Base-by-base conservation (phyloP, 495 filamentous ascomycete genomes). In the Hypoxylon rickii region DNA sequence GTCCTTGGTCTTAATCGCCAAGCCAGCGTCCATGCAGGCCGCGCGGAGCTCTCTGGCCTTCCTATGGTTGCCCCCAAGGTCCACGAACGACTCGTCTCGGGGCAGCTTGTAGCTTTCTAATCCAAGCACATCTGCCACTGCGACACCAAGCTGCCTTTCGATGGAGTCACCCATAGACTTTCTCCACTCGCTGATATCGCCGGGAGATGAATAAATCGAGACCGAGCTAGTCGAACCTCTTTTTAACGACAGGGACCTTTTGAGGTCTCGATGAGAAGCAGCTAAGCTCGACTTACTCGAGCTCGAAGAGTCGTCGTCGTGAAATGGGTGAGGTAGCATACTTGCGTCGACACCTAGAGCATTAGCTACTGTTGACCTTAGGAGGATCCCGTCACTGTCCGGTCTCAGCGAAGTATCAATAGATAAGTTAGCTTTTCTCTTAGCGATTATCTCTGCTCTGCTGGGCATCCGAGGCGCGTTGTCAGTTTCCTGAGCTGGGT, bases 31-130 rank as follows among this genome's bases (percentile, higher is more conserved):
- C 61, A 73, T 58, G 26, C 73, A 76, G 4, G 53, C 65, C 22
- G 52, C 64, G 21, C 67, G 51, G 7, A 77, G 57, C 8, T 64
- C 70, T 11, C 46, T 62, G 12, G 74, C 74, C 18, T 58, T 69
- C 33, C 64, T 47, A 4, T 68, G 66, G 44, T 68, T 63, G 5
- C 74, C 74, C 11, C 74, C 73, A 36, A 77, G 64, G 15, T 77
- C 73, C 19, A 44, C 42, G 34, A 77, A 77, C 32, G 74, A 77
- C 19, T 66, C 61, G 31, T 72, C 58, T 15, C 65, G 29, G 20
- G 59, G 63, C 1, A 73, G 22, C 0, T 43, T 29, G n/a, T 44
- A 61, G 11, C 48, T 44, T 10, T 63, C 55, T 0, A 71, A 52
- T 20, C 63, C 63, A 5, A 77, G 64, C 5, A 72, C 64, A 22